phyloP scores from a whole-genome alignment of 768 basidiomycete genomes.

The Fomitopsis serialis region DNA sequence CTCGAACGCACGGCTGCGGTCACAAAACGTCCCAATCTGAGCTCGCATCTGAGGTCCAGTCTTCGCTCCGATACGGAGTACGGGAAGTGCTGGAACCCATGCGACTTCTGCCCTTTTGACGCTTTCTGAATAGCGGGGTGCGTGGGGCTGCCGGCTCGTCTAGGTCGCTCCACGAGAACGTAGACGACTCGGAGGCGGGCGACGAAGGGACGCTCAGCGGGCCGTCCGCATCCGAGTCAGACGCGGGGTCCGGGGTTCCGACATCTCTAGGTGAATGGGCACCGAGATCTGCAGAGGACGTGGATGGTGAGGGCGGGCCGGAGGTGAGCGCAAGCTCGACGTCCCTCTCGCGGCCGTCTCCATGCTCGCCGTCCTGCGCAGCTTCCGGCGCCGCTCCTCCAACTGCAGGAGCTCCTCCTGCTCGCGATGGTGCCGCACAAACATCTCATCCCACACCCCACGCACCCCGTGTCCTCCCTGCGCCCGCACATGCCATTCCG shows the following conservation, averaged over 20 bases:
- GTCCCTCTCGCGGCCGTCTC: constrained; percentile 6
- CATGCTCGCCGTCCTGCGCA: constrained; percentile 10
- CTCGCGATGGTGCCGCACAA: constrained; percentile 20
- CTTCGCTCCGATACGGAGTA: not conserved
- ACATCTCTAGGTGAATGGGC: not conserved
- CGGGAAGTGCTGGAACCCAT: not conserved
- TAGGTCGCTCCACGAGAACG: not conserved
- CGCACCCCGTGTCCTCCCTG: not conserved
- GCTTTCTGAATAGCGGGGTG: not conserved
- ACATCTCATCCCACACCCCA: constrained; percentile 23
- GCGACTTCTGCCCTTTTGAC: not conserved
- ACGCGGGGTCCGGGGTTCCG: not conserved
- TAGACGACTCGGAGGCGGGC: not conserved
- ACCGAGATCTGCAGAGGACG: not conserved
- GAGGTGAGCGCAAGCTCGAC: not conserved
- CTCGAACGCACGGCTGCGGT: not conserved
- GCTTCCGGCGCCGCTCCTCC: constrained; percentile 11
- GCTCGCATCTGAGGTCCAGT: not conserved
- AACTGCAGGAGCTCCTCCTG: constrained; percentile 16
- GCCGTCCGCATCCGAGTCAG: not conserved
- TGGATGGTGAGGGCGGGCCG: not conserved
- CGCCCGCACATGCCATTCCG: constrained; percentile 16
- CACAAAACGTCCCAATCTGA: not conserved
- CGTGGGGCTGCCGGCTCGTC: not conserved
- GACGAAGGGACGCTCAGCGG: not conserved